Percentiles rank a stretch among this genome's conserved stretches.
These are phyloP conservation scores for Lotmaria passim DNA, from an alignment of 208 protist genomes.

Conservation along the genomic window DNA sequence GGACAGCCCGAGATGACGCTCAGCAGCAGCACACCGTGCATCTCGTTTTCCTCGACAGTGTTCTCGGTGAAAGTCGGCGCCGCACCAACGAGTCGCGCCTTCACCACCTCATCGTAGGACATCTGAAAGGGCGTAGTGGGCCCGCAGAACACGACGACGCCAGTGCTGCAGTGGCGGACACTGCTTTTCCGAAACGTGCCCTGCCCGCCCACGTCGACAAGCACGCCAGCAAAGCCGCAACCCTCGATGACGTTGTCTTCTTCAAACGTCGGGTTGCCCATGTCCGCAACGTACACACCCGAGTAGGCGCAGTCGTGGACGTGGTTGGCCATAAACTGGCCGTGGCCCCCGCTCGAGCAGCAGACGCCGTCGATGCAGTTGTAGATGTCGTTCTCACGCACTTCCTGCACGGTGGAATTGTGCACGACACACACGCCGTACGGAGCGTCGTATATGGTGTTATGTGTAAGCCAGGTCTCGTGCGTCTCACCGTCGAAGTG, in stretches of 20 bases:
- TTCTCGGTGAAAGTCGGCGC: conserved; percentile 64
- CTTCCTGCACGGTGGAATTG: conserved; percentile 42
- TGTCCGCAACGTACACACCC: conserved; percentile 70
- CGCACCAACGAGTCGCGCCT: conserved; percentile 45
- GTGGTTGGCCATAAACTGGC: conserved; percentile 63
- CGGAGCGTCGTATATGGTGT: conserved; percentile 66
- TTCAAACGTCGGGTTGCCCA: conserved; percentile 53
- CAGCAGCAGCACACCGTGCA: conserved; percentile 79
- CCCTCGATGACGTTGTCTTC: conserved; percentile 65
- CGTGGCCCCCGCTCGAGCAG: conserved; percentile 48
- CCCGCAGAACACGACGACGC: conserved; percentile 69
- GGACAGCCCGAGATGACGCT: conserved; percentile 56
- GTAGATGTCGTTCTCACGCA: conserved; percentile 64
- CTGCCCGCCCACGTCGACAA: conserved; percentile 69
- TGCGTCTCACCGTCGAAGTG: conserved; percentile 36
- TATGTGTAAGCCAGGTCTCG: conserved; percentile 46
- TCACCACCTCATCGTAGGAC: conserved; percentile 46
- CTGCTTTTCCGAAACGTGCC: conserved; percentile 27
- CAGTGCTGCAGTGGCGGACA: conserved; percentile 54
- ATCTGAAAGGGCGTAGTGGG: conserved; percentile 50
- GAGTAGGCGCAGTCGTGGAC: conserved; percentile 66
- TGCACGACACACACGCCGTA: conserved; percentile 71
- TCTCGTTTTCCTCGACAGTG: conserved; percentile 73
- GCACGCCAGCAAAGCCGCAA: conserved; percentile 65
- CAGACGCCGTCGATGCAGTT: conserved; percentile 78